Conservation (phyloP, 1,284 basidiomycete species). For the Irpex sp. region DNA sequence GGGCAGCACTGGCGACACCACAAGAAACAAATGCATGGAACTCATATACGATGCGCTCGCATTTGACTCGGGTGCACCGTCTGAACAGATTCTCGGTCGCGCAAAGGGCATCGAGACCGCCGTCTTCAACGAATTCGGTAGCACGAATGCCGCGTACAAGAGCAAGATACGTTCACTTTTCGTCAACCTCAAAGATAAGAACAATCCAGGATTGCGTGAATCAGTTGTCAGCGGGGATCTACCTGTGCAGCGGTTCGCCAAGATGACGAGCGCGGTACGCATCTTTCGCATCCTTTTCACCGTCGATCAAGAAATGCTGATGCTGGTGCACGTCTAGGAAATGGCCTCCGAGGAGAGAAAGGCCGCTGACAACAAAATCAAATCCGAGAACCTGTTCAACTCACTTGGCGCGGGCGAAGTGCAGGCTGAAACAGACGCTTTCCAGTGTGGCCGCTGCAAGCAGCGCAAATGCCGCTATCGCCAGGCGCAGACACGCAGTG, state of each 20-base stretch:
- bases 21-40: constrained; percentile 86
- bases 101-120: constrained; percentile 61
- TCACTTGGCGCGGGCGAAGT: constrained; percentile 88
- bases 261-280: constrained; percentile 76
- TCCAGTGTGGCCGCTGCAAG: constrained; percentile 95
- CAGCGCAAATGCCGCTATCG: constrained; percentile 91
- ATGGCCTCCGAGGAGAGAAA: constrained; percentile 95
- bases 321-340: constrained; percentile 51
- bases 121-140: constrained; percentile 46
- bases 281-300: background rate
- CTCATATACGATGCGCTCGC: constrained; percentile 91
- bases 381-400: constrained; percentile 88
- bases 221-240: constrained; percentile 84
- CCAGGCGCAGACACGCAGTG: constrained; percentile 91
- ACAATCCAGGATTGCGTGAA: constrained; percentile 85
- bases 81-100: constrained; percentile 55
- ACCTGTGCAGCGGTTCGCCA: constrained; percentile 64
- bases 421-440: constrained; percentile 95
- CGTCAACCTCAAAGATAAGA: constrained; percentile 94
- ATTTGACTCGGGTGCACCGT: constrained; percentile 75
- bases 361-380: constrained; percentile 78
- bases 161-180: constrained; percentile 88
- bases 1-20: constrained; percentile 61
- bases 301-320: background rate
- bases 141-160: constrained; percentile 54